Percentiles rank a stretch among this genome's conserved stretches.
These are phyloP conservation scores for Beauveria pseudobassiana DNA, from an alignment of 2,329 filamentous ascomycete species.

Conservation along the genomic window DNA sequence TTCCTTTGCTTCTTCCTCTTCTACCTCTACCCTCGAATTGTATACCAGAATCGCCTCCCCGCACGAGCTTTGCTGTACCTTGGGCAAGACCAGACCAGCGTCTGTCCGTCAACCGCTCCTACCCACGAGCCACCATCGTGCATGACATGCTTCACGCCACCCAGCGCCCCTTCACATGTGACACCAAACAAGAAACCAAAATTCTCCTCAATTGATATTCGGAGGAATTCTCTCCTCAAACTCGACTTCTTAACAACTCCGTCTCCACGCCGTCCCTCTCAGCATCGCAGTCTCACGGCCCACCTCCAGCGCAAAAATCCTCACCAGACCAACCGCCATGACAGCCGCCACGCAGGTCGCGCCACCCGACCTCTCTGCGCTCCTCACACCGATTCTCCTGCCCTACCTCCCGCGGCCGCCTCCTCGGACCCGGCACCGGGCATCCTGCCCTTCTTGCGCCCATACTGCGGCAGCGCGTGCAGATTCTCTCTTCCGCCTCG, in stretches of 20 bases:
- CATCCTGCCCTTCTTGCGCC: conserved; percentile 54
- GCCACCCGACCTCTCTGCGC: conserved; percentile 38
- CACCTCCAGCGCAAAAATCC: conserved; percentile 18
- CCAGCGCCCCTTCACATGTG: conserved; percentile 7
- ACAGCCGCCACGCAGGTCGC: conserved; percentile 16
- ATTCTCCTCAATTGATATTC: background rate
- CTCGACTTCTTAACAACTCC: background rate
- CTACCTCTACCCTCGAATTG: background rate
- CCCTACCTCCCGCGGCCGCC: conserved; percentile 50
- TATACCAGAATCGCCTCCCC: background rate
- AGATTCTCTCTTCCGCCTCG: conserved; percentile 53
- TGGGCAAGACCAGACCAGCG: background rate
- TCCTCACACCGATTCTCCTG: conserved; percentile 50
- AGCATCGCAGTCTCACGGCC: background rate
- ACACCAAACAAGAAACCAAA: conserved; percentile 12
- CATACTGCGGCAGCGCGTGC: conserved; percentile 58
- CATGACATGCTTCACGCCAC: conserved; percentile 6
- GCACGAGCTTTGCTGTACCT: background rate
- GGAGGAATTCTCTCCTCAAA: background rate
- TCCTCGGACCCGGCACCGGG: conserved; percentile 49
- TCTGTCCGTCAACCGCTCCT: background rate
- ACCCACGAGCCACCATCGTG: background rate
- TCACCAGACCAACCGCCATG: conserved; percentile 3
- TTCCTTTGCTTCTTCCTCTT: background rate
- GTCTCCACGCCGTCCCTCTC: background rate